Evolutionary conservation across 768 basidiomycete species (phyloP).

Genomic region (Russula earlei): DNA sequence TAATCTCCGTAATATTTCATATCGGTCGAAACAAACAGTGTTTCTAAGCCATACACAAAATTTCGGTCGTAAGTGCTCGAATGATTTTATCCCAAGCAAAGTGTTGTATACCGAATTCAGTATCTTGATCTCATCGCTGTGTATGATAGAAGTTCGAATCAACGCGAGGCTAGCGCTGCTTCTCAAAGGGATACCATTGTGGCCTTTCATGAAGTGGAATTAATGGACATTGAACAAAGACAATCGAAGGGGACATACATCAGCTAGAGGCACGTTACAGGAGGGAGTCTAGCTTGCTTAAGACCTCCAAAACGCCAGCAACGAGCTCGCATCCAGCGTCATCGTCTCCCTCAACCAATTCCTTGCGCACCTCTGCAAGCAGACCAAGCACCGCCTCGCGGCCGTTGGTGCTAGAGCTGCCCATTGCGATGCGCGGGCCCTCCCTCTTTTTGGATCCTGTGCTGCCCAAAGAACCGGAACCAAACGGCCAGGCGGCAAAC

Average conservation of each 20-base stretch:
- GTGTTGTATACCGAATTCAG: too few species aligned
- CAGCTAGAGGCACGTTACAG: slow-evolving; percentile 33
- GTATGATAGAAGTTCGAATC: too few species aligned
- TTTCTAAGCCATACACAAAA: too few species aligned
- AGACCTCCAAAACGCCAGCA: slow-evolving; percentile 86
- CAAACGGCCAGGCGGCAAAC: slow-evolving; percentile 88
- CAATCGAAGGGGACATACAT: slow-evolving; percentile 7
- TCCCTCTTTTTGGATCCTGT: slow-evolving; percentile 28
- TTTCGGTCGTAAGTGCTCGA: too few species aligned
- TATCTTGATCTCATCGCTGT: too few species aligned
- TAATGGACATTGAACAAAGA: not conserved
- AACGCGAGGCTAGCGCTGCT: too few species aligned
- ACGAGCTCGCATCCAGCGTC: slow-evolving; percentile 87
- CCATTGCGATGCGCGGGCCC: slow-evolving; percentile 44
- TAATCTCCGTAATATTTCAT: too few species aligned
- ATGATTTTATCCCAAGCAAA: too few species aligned
- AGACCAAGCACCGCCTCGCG: slow-evolving; percentile 67
- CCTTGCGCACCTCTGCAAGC: slow-evolving; percentile 62
- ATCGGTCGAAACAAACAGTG: too few species aligned
- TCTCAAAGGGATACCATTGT: not conserved
- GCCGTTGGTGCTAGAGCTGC: slow-evolving; percentile 39
- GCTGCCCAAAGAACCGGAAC: slow-evolving; percentile 25
- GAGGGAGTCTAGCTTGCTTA: slow-evolving; percentile 85
- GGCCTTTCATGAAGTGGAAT: not conserved
- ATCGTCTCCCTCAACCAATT: slow-evolving; percentile 54